Base-by-base conservation (phyloP, 352 stramenopile species). In the Discostella stelligera region DNA sequence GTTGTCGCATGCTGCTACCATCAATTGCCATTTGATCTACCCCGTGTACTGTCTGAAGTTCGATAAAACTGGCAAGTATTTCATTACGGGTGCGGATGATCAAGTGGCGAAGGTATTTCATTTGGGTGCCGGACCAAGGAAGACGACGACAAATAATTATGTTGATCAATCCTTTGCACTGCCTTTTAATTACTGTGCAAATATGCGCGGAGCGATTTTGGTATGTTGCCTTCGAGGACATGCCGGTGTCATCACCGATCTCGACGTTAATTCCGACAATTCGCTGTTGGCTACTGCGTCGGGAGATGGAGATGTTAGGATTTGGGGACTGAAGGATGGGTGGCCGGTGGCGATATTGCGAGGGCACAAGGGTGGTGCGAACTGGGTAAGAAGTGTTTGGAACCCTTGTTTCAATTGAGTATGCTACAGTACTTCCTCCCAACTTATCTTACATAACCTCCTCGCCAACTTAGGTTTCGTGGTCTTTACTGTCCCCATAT, bases 41-140 rank as follows among this genome's bases (percentile, higher is more conserved):
- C 94, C 95, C 21, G 91, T 97, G 10, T 99, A 98, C 75, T 98
- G 95, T 79, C 86, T 98, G 52, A 95, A 94, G 50, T 98, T 98
- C 79, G 96, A 99, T 90, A 94, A 93, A 68, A 95, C 89, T 16
- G 95, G 96, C 37, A 93, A 96, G 62, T 98, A 97, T 70, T 96
- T 98, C 62, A 95, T 99, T 66, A 98, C 96, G 0, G 97, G 97
- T 49, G 95, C 96, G 0, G 96, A 99, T 82, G 97, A 99, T 80
- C 96, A 95, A 58, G 84, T 99, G 13, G 94, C 98, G 30, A 98
- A 98, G 82, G 92, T 99, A 32, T 99, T 97, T 94, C 97, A 93
- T 60, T 78, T 98, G 30, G 85, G 80, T 23, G 96, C 93, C 20
- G 78, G 41, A 20, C 44, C 16, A 30, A 59, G 37, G n/a, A 21